Conservation (phyloP, 768 basidiomycete species). For the Podaxis carcinomalis region DNA sequence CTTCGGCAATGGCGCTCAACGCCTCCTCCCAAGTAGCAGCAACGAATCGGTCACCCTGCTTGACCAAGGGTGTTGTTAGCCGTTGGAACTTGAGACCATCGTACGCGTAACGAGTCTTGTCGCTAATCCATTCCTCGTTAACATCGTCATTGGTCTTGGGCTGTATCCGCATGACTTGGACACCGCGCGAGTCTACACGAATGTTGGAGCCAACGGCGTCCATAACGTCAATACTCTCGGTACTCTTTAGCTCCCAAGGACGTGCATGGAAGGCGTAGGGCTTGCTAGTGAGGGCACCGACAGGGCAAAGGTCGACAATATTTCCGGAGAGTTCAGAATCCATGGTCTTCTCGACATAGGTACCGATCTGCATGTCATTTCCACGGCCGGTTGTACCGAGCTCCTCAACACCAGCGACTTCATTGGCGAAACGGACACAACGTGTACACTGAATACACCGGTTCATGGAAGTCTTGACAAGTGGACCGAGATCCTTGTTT, state of each 20-base stretch:
- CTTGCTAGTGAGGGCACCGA: conserved; percentile 96
- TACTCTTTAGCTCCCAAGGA: conserved; percentile 98
- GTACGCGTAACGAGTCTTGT: conserved; percentile 96
- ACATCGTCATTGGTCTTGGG: conserved; percentile 96
- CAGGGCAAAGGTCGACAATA: conserved; percentile 95
- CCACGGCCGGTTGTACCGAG: conserved; percentile 95
- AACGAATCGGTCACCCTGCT: conserved; percentile 90
- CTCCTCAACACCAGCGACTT: conserved; percentile 98
- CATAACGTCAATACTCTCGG: conserved; percentile 92
- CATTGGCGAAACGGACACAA: conserved; percentile 98
- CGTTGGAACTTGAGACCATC: conserved; percentile 96
- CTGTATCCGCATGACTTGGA: conserved; percentile 96
- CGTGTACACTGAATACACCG: conserved; percentile 99
- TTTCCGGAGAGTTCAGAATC: conserved; percentile 97
- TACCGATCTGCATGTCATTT: conserved; percentile 98
- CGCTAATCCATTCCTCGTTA: conserved; percentile 99
- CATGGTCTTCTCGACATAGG: conserved; percentile 97
- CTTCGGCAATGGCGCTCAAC: conserved; percentile 70
- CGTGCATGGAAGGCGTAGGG: conserved; percentile 97
- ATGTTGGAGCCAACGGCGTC: conserved; percentile 98
- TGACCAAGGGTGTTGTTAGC: conserved; percentile 85
- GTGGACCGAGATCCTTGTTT: conserved; percentile 96
- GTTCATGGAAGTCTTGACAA: conserved; percentile 99
- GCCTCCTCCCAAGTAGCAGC: conserved; percentile 91
- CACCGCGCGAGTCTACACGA: conserved; percentile 90